These are phyloP conservation scores for Conoideocrella luteorostrata DNA, from an alignment of 2,329 filamentous ascomycete species.

Conservation along the genomic window DNA sequence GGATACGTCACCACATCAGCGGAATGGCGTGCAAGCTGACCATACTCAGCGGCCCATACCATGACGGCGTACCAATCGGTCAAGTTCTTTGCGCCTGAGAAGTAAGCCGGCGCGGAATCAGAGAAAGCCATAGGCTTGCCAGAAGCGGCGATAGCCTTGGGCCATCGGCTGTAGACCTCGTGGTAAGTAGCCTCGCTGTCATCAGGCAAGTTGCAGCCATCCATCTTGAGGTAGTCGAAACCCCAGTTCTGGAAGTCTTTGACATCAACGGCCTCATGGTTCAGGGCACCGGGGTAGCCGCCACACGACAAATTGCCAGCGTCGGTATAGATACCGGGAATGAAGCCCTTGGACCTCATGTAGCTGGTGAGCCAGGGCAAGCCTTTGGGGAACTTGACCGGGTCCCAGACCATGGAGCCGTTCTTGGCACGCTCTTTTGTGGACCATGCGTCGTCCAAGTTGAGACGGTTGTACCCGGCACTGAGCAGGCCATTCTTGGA, in stretches of 20 bases:
- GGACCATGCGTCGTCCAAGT: conserved; percentile 42
- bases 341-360: conserved; percentile 31
- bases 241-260: conserved; percentile 31
- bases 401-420: conserved; percentile 34
- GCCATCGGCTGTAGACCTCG: conserved; percentile 35
- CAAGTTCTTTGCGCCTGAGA: conserved; percentile 26
- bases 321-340: conserved; percentile 40
- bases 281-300: conserved; percentile 33
- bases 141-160: conserved; percentile 29
- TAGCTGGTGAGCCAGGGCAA: conserved; percentile 34
- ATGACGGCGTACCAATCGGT: conserved; percentile 40
- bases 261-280: conserved; percentile 35
- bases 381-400: conserved; percentile 34
- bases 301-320: conserved; percentile 37
- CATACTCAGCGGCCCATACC: conserved; percentile 33
- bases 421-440: conserved; percentile 25
- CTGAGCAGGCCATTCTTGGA: conserved; percentile 30
- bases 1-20: conserved; percentile 35
- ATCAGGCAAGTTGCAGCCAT: conserved; percentile 32
- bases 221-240: conserved; percentile 33
- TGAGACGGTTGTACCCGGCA: conserved; percentile 27
- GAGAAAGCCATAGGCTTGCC: conserved; percentile 34
- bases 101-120: conserved; percentile 40
- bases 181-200: conserved; percentile 15
- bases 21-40: conserved; percentile 39